phyloP scores from a whole-genome alignment of 202 grass and related monocot species.

The Zizania palustris region DNA sequence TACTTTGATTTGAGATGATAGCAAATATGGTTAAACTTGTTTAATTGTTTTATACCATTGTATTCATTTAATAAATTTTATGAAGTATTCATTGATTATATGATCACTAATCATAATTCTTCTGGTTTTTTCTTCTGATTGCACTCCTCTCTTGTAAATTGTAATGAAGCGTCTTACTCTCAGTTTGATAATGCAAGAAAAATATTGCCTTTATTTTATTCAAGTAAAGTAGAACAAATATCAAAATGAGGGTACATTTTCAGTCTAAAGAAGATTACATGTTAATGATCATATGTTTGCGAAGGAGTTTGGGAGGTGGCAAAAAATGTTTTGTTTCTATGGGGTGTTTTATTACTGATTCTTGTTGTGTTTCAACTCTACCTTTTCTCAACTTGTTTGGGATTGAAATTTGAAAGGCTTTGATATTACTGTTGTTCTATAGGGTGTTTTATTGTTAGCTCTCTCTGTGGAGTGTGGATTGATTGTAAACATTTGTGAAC shows the following conservation, averaged over 20 bases:
- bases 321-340: not conserved
- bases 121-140: slow-evolving; percentile 5
- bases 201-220: not conserved
- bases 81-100: not conserved
- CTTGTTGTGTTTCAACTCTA: too few species aligned
- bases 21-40: not conserved
- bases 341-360: too few species aligned
- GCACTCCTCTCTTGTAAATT: not conserved
- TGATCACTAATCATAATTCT: slow-evolving; percentile 2
- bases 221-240: not conserved
- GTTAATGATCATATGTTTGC: not conserved
- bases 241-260: not conserved
- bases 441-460: too few species aligned
- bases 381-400: too few species aligned
- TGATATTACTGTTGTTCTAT: too few species aligned
- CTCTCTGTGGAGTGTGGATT: not conserved
- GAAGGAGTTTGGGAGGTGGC: not conserved
- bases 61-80: not conserved
- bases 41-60: not conserved
- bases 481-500: not conserved
- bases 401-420: too few species aligned
- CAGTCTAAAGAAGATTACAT: not conserved
- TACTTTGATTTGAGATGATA: slow-evolving; percentile 1
- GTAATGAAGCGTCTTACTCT: not conserved
- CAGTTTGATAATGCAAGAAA: slow-evolving; percentile 8